Percentiles rank a stretch among this genome's conserved stretches.
Evolutionary conservation across 2,329 filamentous ascomycete genomes (phyloP).

Genomic region (Fusarium drepaniforme): DNA sequence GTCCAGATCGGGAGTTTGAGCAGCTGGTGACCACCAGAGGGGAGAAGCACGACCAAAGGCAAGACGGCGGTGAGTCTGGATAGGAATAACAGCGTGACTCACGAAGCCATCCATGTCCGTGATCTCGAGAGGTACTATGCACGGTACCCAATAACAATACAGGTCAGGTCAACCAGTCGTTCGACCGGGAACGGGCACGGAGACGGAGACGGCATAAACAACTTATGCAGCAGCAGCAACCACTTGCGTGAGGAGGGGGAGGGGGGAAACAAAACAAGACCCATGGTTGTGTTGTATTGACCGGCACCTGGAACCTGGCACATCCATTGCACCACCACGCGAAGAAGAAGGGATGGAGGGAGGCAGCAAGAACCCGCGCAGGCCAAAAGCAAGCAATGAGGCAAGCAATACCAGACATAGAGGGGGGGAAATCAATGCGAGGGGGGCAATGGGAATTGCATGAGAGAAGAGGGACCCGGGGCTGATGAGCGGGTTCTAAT

Average conservation of each 20-base stretch:
- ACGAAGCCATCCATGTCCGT: constrained; percentile 12
- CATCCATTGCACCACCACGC: constrained; percentile 16
- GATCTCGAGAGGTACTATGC: neutral
- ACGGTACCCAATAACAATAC: constrained; percentile 4
- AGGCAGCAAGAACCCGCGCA: neutral
- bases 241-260: neutral
- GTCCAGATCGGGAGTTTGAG: neutral
- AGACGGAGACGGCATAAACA: neutral
- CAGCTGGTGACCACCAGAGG: constrained; percentile 10
- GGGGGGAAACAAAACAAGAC: neutral
- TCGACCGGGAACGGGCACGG: constrained; percentile 6
- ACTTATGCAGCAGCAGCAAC: neutral
- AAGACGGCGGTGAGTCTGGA: constrained; percentile 28
- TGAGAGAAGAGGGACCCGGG: constrained; percentile 3
- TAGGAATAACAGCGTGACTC: constrained; percentile 24
- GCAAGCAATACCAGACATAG: neutral
- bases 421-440: constrained; percentile 3
- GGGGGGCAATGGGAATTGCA: neutral
- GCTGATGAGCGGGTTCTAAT: neutral
- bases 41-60: constrained; percentile 7
- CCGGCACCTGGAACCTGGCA: constrained; percentile 11
- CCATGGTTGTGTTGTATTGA: constrained; percentile 1
- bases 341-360: neutral
- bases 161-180: constrained; percentile 19
- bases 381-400: neutral